Base-by-base conservation (phyloP, 345 rosid species). In the Camelina neglecta region DNA sequence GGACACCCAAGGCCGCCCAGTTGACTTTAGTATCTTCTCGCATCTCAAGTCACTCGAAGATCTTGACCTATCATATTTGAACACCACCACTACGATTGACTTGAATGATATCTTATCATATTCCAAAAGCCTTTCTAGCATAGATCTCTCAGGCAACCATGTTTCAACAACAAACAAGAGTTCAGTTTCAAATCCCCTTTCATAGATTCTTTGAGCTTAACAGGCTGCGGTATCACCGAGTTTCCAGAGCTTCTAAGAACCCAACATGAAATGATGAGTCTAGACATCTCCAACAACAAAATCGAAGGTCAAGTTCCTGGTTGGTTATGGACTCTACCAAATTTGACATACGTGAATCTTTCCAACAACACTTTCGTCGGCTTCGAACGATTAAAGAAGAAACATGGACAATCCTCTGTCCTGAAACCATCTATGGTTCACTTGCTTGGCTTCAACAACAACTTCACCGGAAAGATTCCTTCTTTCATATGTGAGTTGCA, bases 261-360 rank as follows among this genome's bases (percentile, higher is more conserved):
- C 6, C 56, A 55, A 29, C 1, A 45, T 1, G 0, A 0, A 0
- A 7, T 75, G 15, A 0, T 0, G 1, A 0, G 0, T 7, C 24
- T 68, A 8, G 62, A 68, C n/a, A 42, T 75, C 10, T 68, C 74
- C 26, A 24, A 38, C 47, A 68, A 75, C 55, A 42, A 41, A 11
- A 75, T 75, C 12, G 15, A 60, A 60, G 56, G 69, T 18, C 38
- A 61, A 60, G 73, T 75, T 2, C 79, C 74, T 1, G 6, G 11
- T 0, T 74, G 60, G 75, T 49, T 71, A 15, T 71, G 75, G 75
- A 36, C 4, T 1, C 60, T 48, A 1, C 36, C 60, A 1, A 0
- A 0, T 0, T 4, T 60, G 5, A 0, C 0, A 0, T 6, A 8
- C 0, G 3, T 60, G 60, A 4, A 49, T 71, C 38, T 60, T 23